phyloP scores from a whole-genome alignment of 2,329 filamentous ascomycete species.

The Venturia effusa region DNA sequence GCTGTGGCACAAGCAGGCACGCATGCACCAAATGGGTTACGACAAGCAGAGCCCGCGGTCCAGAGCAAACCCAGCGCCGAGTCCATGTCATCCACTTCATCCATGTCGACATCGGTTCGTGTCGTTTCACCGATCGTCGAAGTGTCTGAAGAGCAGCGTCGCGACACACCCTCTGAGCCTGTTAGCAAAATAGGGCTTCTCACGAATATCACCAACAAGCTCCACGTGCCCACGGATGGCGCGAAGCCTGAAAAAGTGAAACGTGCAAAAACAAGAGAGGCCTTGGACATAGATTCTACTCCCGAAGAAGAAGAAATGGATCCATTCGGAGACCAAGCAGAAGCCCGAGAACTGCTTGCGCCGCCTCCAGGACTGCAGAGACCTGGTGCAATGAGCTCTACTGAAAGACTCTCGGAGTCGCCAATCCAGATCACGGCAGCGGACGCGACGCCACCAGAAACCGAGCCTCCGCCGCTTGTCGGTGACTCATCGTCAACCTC shows the following conservation, averaged over 20 bases:
- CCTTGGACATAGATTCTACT: conserved; percentile 58
- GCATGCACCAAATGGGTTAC: conserved; percentile 16
- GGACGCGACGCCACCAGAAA: conserved; percentile 8
- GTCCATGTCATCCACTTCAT: not conserved
- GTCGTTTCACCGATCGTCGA: not conserved
- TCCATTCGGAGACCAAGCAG: conserved; percentile 29
- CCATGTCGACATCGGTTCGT: not conserved
- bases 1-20: conserved; percentile 21
- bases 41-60: conserved; percentile 23
- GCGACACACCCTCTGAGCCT: not conserved
- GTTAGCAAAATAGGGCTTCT: not conserved
- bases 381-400: conserved; percentile 13
- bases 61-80: conserved; percentile 7
- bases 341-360: conserved; percentile 14
- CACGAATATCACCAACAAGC: conserved; percentile 18
- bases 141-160: not conserved
- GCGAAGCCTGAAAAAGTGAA: conserved; percentile 46
- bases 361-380: conserved; percentile 8
- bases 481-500: conserved; percentile 48
- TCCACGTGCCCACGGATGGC: conserved; percentile 31
- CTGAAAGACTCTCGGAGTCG: conserved; percentile 52
- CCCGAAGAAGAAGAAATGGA: conserved; percentile 31
- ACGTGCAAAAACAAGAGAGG: conserved; percentile 50
- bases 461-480: conserved; percentile 52
- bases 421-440: conserved; percentile 52